Base-by-base conservation (phyloP, 495 filamentous ascomycete genomes). In the Hypoxylon subgilvum region DNA sequence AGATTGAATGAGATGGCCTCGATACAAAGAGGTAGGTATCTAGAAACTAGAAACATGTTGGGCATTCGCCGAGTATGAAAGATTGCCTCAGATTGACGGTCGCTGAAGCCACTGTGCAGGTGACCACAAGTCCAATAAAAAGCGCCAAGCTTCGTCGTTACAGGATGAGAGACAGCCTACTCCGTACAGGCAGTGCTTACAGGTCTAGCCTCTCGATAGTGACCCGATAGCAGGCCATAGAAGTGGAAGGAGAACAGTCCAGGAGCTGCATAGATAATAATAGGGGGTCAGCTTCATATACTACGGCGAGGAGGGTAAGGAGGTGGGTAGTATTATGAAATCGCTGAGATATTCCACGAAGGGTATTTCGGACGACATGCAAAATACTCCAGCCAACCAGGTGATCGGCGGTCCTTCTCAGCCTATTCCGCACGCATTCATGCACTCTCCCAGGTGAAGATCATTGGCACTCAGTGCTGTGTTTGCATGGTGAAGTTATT, bases 141-240 rank as follows among this genome's bases (percentile, higher is more conserved):
- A 12, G 4, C 23, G n/a, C 27, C 39, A 12, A 42, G 38, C 23
- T 12, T 46, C 12, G 10, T 21, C 8, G 21, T 10, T 1, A 25
- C 8, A 43, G 3, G 6, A 52, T 12, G 4, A 52, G 8, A 16
- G 1, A 17, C n/a, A n/a, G n/a, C n/a, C n/a, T n/a, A n/a, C n/a
- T n/a, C n/a, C n/a, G n/a, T 4, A 8, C 4, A 18, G 6, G 25
- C 17, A 5, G 4, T 47, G 22, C 61, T 42, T 46, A 54, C 38
- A 61, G 66, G 34, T 69, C 64, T 23, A 72, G 61, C 9, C 67
- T 38, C n/a, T 72, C 67, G 27, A 69, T 57, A 8, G 62, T 63
- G 39, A 68, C 47, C 36, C 68, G 61, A 4, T 60, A 67, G 42
- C 70, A 70, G 16, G 60, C 69, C 38, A 73, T 27, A 8, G 3